A percentile compares a stretch with the other conserved stretches of the same genome.
phyloP scores from a whole-genome alignment of 2,329 filamentous ascomycete species.

The Tympanopsis confertula region DNA sequence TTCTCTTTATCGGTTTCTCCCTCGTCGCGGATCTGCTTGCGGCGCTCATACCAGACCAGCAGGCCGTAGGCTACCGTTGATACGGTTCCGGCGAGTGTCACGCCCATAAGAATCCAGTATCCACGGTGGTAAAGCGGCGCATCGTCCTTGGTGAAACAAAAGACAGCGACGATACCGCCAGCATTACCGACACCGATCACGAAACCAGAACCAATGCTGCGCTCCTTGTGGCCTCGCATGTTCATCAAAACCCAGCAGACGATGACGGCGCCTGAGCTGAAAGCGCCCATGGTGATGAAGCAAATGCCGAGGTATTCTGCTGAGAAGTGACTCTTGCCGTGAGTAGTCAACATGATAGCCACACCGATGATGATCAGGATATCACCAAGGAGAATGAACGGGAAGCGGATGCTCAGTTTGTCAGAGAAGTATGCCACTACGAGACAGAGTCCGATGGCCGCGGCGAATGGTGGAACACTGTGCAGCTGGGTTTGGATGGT shows the following conservation, averaged over 20 bases:
- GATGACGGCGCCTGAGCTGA: conserved; percentile 10
- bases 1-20: too few relatives aligned
- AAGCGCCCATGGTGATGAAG: conserved; percentile 23
- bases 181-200: conserved; percentile 17
- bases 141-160: conserved; percentile 12
- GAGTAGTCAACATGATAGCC: conserved; percentile 10
- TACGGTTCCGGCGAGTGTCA: too few relatives aligned
- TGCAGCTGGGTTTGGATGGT: conserved; percentile 13
- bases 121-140: conserved; percentile 14
- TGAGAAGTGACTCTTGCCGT: conserved; percentile 12
- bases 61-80: too few relatives aligned
- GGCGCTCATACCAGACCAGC: too few relatives aligned
- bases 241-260: conserved; percentile 28
- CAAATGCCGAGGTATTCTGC: conserved; percentile 24
- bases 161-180: conserved; percentile 17
- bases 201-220: conserved; percentile 16
- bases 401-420: conserved; percentile 8
- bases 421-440: conserved; percentile 10
- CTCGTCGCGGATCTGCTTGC: too few relatives aligned
- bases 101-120: too few relatives aligned
- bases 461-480: conserved; percentile 11
- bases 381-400: conserved; percentile 10
- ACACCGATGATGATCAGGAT: conserved; percentile 12
- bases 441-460: conserved; percentile 9
- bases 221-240: conserved; percentile 17